Percentiles rank a stretch among this genome's conserved stretches.
Evolutionary conservation across 2,329 filamentous ascomycete genomes (phyloP).

Genomic region (Verticillium longisporum): DNA sequence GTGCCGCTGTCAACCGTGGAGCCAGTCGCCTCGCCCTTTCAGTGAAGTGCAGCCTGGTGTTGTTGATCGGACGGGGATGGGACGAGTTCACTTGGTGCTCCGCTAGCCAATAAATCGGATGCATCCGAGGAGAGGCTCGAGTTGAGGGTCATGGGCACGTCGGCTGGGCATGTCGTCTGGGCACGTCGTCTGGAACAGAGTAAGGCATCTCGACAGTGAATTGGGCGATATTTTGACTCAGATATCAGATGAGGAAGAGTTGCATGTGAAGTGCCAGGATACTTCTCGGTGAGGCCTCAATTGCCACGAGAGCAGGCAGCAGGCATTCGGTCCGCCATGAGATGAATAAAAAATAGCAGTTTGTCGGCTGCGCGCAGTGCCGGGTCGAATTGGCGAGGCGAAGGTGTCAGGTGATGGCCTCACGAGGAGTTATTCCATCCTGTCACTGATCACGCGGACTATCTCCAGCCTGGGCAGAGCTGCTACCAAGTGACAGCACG

Average conservation of each 20-base stretch:
- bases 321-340: too few relatives aligned
- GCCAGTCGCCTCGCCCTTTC: background rate
- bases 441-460: background rate
- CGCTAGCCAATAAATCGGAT: too few relatives aligned
- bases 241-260: background rate
- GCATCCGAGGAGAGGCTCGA: too few relatives aligned
- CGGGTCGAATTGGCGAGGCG: background rate
- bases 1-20: background rate
- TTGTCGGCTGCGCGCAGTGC: too few relatives aligned
- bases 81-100: too few relatives aligned
- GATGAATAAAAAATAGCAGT: too few relatives aligned
- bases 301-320: background rate
- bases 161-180: too few relatives aligned
- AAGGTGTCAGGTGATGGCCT: background rate
- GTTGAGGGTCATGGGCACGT: background rate
- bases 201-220: background rate
- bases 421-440: background rate
- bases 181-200: background rate
- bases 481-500: background rate
- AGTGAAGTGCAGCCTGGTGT: background rate
- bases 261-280: background rate
- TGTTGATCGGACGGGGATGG: background rate
- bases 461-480: background rate
- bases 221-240: background rate
- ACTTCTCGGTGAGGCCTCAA: background rate